These are phyloP conservation scores for Talaromyces proteolyticus DNA, from an alignment of 495 filamentous ascomycete species.

Conservation along the genomic window DNA sequence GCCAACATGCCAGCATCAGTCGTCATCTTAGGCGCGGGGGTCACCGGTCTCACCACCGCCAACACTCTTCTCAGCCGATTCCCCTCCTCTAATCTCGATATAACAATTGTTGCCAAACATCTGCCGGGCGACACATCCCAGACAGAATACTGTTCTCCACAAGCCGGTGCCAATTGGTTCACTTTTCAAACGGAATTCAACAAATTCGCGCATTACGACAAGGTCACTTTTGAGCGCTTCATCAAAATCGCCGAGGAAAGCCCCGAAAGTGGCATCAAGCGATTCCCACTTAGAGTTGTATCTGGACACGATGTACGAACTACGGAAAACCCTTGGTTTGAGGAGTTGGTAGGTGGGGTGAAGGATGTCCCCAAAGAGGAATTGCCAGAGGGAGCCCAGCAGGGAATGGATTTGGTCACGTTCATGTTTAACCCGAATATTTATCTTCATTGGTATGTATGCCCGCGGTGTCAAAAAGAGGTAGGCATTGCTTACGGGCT, in stretches of 20 bases:
- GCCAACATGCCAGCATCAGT: background rate
- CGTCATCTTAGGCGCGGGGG: slow-evolving; percentile 5
- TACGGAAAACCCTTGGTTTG: slow-evolving; percentile 3
- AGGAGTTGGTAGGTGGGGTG: slow-evolving; percentile 4
- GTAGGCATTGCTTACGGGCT: background rate
- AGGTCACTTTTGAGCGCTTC: slow-evolving; percentile 5
- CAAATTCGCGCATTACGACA: slow-evolving; percentile 4
- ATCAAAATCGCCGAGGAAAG: background rate
- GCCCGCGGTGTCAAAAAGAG: background rate
- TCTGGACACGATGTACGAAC: background rate
- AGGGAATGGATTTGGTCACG: slow-evolving; percentile 4
- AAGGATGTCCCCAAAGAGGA: slow-evolving; percentile 2
- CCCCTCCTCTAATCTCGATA: background rate
- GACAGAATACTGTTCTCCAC: slow-evolving; percentile 6
- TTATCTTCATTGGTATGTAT: slow-evolving; percentile 2
- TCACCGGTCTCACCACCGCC: slow-evolving; percentile 12
- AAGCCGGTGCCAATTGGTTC: slow-evolving; percentile 5
- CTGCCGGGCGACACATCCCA: slow-evolving; percentile 2
- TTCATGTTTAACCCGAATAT: slow-evolving; percentile 4
- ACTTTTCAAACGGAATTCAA: slow-evolving; percentile 3
- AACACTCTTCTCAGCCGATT: background rate
- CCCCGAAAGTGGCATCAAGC: slow-evolving; percentile 5
- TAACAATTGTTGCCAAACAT: slow-evolving; percentile 6
- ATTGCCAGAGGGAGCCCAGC: slow-evolving; percentile 4
- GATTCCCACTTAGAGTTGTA: slow-evolving; percentile 1